Conservation (phyloP, 1,284 basidiomycete genomes). For the Marasmius fiardii region DNA sequence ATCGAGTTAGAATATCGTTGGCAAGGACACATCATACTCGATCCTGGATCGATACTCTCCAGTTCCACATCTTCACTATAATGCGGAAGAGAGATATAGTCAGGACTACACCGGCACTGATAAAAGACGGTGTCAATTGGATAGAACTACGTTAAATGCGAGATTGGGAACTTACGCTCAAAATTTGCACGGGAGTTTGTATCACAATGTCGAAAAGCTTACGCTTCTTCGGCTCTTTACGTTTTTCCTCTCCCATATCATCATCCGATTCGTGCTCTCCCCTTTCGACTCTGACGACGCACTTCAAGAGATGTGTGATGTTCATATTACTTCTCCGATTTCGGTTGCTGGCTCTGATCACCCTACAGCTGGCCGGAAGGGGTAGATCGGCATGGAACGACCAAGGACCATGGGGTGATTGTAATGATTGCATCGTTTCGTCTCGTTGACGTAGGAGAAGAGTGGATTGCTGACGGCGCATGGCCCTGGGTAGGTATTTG, state of each 20-base stretch:
- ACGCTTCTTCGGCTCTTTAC: conserved; percentile 69
- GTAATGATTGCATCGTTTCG: conserved; percentile 17
- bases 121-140: not conserved
- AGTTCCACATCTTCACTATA: conserved; percentile 43
- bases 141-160: conserved; percentile 16
- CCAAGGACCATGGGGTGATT: conserved; percentile 55
- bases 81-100: conserved; percentile 73
- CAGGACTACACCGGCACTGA: conserved; percentile 77
- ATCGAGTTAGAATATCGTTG: not conserved
- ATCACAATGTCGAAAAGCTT: conserved; percentile 92
- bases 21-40: not conserved
- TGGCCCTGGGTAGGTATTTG: conserved; percentile 34
- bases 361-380: conserved; percentile 52
- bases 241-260: not conserved
- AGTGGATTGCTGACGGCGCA: conserved; percentile 55
- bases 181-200: conserved; percentile 75
- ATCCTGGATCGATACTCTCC: not conserved
- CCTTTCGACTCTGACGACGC: conserved; percentile 82
- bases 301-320: conserved; percentile 79
- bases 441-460: conserved; percentile 36
- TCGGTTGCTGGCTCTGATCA: conserved; percentile 71
- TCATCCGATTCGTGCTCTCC: conserved; percentile 51
- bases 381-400: conserved; percentile 52
- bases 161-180: conserved; percentile 60
- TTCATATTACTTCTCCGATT: conserved; percentile 80